phyloP scores from a whole-genome alignment of 2,329 filamentous ascomycete species.

The Calonectria pteridis region DNA sequence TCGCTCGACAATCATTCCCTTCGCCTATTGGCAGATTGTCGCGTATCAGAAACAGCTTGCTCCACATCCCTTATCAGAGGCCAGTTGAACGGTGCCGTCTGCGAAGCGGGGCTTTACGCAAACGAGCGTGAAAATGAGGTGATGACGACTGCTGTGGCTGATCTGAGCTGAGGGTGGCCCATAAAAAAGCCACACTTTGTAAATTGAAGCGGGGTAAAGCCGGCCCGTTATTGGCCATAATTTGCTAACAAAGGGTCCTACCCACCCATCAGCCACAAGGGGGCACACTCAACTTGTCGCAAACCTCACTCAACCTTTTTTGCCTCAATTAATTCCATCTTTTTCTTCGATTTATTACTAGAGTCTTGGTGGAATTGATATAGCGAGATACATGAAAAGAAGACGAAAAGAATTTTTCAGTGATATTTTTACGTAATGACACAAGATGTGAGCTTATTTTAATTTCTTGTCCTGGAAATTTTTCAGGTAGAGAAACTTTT shows the following conservation, averaged over 20 bases:
- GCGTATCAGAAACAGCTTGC: neutral
- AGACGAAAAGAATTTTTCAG: no score
- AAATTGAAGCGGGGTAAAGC: no score
- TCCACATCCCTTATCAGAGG: neutral
- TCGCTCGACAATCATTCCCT: neutral
- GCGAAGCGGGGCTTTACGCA: neutral
- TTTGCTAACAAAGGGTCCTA: neutral
- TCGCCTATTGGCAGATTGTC: neutral
- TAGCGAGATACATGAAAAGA: no score
- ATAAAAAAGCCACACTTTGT: neutral
- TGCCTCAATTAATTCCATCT: neutral
- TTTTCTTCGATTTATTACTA: no score
- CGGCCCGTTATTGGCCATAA: neutral
- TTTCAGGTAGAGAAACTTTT: no score
- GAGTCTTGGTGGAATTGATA: no score
- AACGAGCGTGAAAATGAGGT: neutral
- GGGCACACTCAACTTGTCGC: neutral
- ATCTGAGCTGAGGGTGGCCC: no score
- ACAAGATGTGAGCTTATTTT: no score
- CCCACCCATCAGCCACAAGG: neutral
- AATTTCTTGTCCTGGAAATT: no score
- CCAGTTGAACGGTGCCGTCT: neutral
- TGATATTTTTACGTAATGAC: no score
- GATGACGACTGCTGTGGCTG: neutral
- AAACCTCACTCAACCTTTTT: neutral